Base-by-base conservation (phyloP, 2,329 filamentous ascomycete genomes). In the Colletotrichum viniferum region DNA sequence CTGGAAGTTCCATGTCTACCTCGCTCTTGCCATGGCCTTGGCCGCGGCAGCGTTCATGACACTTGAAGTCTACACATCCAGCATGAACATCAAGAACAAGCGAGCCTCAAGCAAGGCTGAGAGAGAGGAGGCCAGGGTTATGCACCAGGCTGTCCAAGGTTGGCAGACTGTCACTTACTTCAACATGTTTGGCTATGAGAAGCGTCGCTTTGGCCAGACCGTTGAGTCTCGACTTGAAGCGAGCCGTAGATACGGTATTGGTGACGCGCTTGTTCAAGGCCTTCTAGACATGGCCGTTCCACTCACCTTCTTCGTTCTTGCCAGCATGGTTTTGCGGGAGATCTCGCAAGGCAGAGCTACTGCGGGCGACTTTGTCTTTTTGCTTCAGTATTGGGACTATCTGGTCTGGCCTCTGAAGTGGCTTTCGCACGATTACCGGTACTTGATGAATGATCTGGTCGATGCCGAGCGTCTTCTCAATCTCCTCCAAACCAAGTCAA, bases 321-420 rank as follows among this genome's bases (percentile, higher is more conserved):
- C 73, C 2, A 64, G 69, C 66, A 84, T 92, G 16, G 90, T 89
- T 4, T 86, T 89, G 9, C 87, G 88, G 72, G 86, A 90, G 76
- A 88, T 92, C 38, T 83, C 86, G 0, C 84, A 85, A 48, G 88
- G 88, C 1, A 80, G 81, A 10, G 87, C 87, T 60, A 85, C 88
- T 0, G 85, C 92, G 14, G 92, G 92, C 55, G 89, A 88, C 74
- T 92, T 95, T 76, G 90, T 94, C 6, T 92, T 92, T 21, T 82
- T 95, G 30, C 85, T 93, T 18, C 88, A 90, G 38, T 94, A 94
- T 81, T 95, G 93, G 93, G 82, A 84, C 8, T 78, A 79, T 16
- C 77, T 79, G 82, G 88, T 81, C 76, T 90, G 76, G 66, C 84
- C 84, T 2, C 78, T 86, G 80, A 79, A 80, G 77, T 83, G 79